Percentiles rank a stretch among this genome's conserved stretches.
phyloP scores from a whole-genome alignment of 2,329 filamentous ascomycete genomes.

The Dothideomycetes sp. region DNA sequence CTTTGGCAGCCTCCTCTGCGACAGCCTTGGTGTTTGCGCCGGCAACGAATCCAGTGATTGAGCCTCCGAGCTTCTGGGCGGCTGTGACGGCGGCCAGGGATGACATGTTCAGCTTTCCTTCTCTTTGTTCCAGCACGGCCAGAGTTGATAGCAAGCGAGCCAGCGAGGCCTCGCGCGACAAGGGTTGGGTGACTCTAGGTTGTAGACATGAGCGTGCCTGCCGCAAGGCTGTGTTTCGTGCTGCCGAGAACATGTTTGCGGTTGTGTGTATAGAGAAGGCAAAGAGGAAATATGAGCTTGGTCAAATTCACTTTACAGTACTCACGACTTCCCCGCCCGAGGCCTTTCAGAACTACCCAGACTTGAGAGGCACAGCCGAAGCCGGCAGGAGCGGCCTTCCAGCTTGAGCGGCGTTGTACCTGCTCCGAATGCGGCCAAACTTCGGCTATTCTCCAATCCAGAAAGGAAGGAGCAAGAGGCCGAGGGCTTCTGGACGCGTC shows the following conservation, averaged over 20 bases:
- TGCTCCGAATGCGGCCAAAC: no score
- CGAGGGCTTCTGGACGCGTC: no score
- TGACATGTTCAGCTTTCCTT: constrained; percentile 73
- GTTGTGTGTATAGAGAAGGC: constrained; percentile 1
- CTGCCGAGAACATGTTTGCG: constrained; percentile 17
- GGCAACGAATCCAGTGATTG: constrained; percentile 79
- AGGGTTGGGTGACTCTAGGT: constrained; percentile 28
- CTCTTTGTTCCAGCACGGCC: constrained; percentile 83
- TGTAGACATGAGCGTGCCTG: constrained; percentile 23
- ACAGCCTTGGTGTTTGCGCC: constrained; percentile 66
- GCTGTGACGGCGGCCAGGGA: constrained; percentile 81
- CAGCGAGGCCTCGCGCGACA: constrained; percentile 46
- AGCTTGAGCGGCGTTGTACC: no score
- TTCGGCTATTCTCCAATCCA: no score
- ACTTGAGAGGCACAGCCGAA: no score
- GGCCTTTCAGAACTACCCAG: no score
- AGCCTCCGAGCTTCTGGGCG: constrained; percentile 74
- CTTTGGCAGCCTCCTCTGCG: constrained; percentile 78
- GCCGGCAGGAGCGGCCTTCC: no score
- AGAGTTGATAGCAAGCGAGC: constrained; percentile 74
- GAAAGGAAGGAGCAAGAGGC: no score
- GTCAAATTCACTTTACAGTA: no score
- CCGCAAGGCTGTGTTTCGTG: constrained; percentile 16
- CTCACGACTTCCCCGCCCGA: no score
- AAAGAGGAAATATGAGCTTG: neutral